A percentile compares a stretch with the other conserved stretches of the same genome.
Conservation (phyloP, 179 eudicot genomes). For the Gypsophila paniculata region DNA sequence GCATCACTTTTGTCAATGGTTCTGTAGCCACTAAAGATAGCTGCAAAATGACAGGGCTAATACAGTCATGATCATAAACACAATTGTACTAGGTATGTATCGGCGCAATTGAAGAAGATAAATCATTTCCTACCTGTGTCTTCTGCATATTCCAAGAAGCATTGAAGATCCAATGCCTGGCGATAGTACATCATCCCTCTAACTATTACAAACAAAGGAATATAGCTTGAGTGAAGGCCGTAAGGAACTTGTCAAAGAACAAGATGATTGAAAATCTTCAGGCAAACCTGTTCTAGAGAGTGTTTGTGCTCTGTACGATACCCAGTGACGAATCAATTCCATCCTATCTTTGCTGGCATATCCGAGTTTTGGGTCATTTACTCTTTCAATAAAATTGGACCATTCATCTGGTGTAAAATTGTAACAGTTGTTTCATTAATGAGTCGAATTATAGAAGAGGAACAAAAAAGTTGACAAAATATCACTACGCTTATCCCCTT, state of each 20-base stretch:
- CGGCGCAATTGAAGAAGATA: background rate
- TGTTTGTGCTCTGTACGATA: conserved; percentile 94
- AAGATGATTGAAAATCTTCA: conserved; percentile 10
- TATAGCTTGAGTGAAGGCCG: conserved; percentile 19
- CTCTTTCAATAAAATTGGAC: conserved; percentile 64
- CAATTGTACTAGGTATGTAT: background rate
- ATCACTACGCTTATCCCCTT: background rate
- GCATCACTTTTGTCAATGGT: conserved; percentile 51
- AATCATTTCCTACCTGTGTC: conserved; percentile 50
- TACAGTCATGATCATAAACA: conserved; percentile 10
- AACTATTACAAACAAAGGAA: conserved; percentile 43
- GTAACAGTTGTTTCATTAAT: conserved; percentile 16
- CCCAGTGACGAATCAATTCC: conserved; percentile 81
- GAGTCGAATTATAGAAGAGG: background rate
- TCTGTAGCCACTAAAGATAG: conserved; percentile 74
- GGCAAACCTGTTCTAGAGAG: conserved; percentile 85
- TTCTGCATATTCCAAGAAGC: conserved; percentile 77
- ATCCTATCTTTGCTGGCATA: conserved; percentile 45
- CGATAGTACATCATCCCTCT: conserved; percentile 99
- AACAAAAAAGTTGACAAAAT: conserved; percentile 17
- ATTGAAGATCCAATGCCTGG: conserved; percentile 83
- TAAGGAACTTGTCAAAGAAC: conserved; percentile 8
- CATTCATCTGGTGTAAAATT: conserved; percentile 62
- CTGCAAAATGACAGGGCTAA: conserved; percentile 35
- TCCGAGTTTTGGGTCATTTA: conserved; percentile 51